Conservation (phyloP, 1,284 basidiomycete genomes). For the Ceratobasidium sp. region DNA sequence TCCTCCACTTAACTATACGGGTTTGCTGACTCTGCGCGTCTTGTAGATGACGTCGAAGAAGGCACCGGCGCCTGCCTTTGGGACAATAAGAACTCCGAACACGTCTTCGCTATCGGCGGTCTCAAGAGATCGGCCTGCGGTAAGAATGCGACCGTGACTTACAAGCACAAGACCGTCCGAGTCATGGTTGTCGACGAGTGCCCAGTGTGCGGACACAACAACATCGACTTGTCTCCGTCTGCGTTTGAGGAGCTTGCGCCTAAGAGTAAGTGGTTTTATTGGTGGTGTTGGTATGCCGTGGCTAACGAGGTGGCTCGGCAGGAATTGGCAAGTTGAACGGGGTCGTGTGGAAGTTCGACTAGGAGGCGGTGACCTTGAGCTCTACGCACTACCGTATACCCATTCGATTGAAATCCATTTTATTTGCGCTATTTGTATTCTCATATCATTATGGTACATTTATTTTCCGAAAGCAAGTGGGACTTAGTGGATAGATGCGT, state of each 20-base stretch:
- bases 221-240: conserved; percentile 22
- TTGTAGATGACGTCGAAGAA: conserved; percentile 8
- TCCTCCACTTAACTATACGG: neutral
- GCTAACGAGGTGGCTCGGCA: neutral
- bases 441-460: neutral
- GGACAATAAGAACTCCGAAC: conserved; percentile 14
- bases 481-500: too few species aligned
- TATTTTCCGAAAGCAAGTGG: neutral
- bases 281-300: neutral
- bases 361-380: neutral
- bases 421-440: neutral
- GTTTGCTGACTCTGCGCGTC: neutral
- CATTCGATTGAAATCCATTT: neutral
- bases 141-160: conserved; percentile 10
- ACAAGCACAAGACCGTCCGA: neutral
- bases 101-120: conserved; percentile 15
- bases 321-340: conserved; percentile 8
- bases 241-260: conserved; percentile 11
- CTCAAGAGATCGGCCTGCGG: neutral
- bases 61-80: conserved; percentile 6
- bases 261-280: neutral
- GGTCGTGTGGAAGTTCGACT: conserved; percentile 14
- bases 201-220: conserved; percentile 6
- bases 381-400: neutral
- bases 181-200: conserved; percentile 21